Evolutionary conservation across 768 basidiomycete species (phyloP).

Genomic region (Kwoniella pini): DNA sequence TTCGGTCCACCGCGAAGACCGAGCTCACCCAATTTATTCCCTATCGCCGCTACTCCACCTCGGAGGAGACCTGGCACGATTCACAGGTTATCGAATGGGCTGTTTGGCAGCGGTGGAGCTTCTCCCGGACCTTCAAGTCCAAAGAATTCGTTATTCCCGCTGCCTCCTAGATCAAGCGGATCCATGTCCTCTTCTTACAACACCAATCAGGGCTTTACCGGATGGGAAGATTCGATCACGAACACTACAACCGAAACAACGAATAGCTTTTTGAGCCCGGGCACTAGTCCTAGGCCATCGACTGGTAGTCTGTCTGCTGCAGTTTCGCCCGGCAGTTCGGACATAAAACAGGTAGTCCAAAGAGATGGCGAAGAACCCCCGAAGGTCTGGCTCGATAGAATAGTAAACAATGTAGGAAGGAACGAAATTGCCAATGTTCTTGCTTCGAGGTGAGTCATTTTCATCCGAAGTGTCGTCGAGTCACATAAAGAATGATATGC

Average conservation of each 20-base stretch:
- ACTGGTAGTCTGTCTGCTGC: slow-evolving; percentile 25
- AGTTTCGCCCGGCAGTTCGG: neutral
- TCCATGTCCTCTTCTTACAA: slow-evolving; percentile 31
- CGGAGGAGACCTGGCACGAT: slow-evolving; percentile 39
- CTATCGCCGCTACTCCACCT: slow-evolving; percentile 38
- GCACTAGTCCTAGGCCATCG: slow-evolving; percentile 36
- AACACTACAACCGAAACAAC: neutral
- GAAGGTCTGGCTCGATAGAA: slow-evolving; percentile 67
- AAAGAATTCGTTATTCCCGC: slow-evolving; percentile 35
- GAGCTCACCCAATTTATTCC: slow-evolving; percentile 34
- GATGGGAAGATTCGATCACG: slow-evolving; percentile 20
- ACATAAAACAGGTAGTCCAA: slow-evolving; percentile 25
- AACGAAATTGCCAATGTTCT: slow-evolving; percentile 77
- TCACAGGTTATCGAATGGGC: slow-evolving; percentile 35
- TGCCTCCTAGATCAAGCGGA: slow-evolving; percentile 45
- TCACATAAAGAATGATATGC: too few relatives aligned
- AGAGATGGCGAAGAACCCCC: slow-evolving; percentile 64
- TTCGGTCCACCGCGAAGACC: slow-evolving; percentile 18
- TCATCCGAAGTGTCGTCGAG: neutral
- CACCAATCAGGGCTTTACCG: neutral
- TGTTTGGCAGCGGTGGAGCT: slow-evolving; percentile 21
- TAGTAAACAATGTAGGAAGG: slow-evolving; percentile 68
- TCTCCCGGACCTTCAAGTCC: slow-evolving; percentile 36
- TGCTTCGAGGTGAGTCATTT: slow-evolving; percentile 68
- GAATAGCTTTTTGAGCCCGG: slow-evolving; percentile 20